Evolutionary conservation across 2,329 filamentous ascomycete species (phyloP).

Genomic region (Lecanicillium sp.): DNA sequence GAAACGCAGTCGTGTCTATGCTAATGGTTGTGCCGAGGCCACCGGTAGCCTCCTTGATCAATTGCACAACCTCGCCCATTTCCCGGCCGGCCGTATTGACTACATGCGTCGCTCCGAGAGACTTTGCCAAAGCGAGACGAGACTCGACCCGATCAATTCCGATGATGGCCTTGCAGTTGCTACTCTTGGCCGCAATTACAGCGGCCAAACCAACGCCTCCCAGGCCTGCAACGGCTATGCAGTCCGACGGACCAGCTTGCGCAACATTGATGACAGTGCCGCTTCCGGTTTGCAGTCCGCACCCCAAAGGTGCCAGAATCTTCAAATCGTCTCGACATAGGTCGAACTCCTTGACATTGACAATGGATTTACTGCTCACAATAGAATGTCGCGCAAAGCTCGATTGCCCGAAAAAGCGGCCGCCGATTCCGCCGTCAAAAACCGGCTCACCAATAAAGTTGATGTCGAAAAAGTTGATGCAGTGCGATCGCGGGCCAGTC

Average conservation of each 20-base stretch:
- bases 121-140: constrained; percentile 20
- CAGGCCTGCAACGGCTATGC: constrained; percentile 24
- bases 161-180: constrained; percentile 19
- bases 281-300: constrained; percentile 28
- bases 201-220: constrained; percentile 27
- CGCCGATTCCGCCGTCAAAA: constrained; percentile 10
- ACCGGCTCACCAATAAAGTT: constrained; percentile 33
- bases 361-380: constrained; percentile 20
- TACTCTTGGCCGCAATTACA: constrained; percentile 23
- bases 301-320: constrained; percentile 26
- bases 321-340: constrained; percentile 18
- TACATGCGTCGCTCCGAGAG: constrained; percentile 24
- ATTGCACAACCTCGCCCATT: constrained; percentile 16
- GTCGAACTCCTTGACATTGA: constrained; percentile 17
- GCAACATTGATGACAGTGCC: constrained; percentile 26
- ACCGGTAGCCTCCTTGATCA: constrained; percentile 30
- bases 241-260: constrained; percentile 15
- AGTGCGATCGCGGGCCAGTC: constrained; percentile 37
- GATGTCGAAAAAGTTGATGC: constrained; percentile 35
- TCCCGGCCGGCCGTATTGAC: constrained; percentile 17
- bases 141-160: constrained; percentile 20
- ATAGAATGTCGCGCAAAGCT: constrained; percentile 23
- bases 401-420: constrained; percentile 27
- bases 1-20: constrained; percentile 42
- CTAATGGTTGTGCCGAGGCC: constrained; percentile 36